Base-by-base conservation (phyloP, 306 rosid genomes). In the Dalbergia oliveri region DNA sequence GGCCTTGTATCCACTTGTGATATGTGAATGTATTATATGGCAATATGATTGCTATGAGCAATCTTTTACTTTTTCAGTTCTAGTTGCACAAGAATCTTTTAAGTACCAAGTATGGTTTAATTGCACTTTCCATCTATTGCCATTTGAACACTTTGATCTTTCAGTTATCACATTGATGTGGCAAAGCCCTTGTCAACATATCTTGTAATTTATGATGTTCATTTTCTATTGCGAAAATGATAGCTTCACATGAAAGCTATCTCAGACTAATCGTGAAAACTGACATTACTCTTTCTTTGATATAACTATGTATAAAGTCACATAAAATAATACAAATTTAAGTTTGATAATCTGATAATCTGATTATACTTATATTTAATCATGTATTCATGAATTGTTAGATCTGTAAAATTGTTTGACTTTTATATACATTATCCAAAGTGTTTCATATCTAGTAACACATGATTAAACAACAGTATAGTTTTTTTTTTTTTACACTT, bases 21-120 rank as follows among this genome's bases (percentile, higher is more conserved):
- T 77, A 5, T 66, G 76, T 78, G 76, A 66, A 76, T 72, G 80
- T 41, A 61, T 44, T 19, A 21, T 43, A 61, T 79, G 70, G 37
- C 23, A 49, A 18, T 74, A 69, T 3, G 9, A 23, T 49, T 83
- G 39, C 23, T 78, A 14, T 21, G 69, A 65, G 16, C 26, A 66
- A 66, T 50, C 76, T 72, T 65, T 62, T 73, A 41, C 26, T 72
- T 77, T 39, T 14, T 23, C 5, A 62, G 14, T 18, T 69, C 49
- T 54, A 51, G 50, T 65, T 64, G 61, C 62, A 33, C 44, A 65
- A 54, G 33, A 56, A 33, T 53, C 12, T 33, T 9, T 26, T 26
- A 33, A 57, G 16, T 66, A 19, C 33, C 19, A 45, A 60, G 26
- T 66, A 39, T 21, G 31, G 73, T 51, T 64, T 76, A 65, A 53